phyloP scores from a whole-genome alignment of 371 early-diverging fungal species.

The Mucor piriformis region DNA sequence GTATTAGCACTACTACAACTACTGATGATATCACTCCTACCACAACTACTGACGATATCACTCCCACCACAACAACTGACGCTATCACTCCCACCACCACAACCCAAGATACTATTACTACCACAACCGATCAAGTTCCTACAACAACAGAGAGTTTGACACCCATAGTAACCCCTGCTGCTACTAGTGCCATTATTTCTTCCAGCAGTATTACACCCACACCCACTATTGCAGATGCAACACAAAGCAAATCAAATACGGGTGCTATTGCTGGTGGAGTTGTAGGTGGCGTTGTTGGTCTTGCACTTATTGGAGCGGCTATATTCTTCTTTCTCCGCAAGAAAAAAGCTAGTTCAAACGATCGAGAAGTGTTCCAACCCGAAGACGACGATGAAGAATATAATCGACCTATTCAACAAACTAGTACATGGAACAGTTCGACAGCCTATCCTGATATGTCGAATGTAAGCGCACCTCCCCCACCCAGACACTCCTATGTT shows the following conservation, averaged over 20 bases:
- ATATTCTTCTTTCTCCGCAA: constrained; percentile 31
- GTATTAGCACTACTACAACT: constrained; percentile 2
- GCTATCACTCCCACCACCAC: neutral
- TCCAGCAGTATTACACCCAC: neutral
- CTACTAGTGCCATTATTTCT: neutral
- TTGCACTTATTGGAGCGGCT: constrained; percentile 27
- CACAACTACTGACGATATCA: neutral
- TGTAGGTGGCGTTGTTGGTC: constrained; percentile 38
- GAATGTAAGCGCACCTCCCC: constrained; percentile 4
- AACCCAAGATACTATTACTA: neutral
- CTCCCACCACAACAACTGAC: neutral
- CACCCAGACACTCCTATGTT: constrained; percentile 16
- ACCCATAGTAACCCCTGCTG: neutral
- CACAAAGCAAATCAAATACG: constrained; percentile 1
- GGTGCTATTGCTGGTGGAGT: constrained; percentile 41
- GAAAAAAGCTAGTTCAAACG: constrained; percentile 12
- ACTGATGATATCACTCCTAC: neutral
- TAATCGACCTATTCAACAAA: constrained; percentile 11
- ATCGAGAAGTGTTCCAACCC: constrained; percentile 36
- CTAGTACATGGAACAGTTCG: neutral
- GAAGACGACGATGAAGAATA: constrained; percentile 31
- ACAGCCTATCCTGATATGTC: constrained; percentile 10
- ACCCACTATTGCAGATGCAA: neutral
- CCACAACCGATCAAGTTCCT: neutral
- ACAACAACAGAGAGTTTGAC: neutral